Base-by-base conservation (phyloP, 306 rosid genomes). In the Sesbania bispinosa region DNA sequence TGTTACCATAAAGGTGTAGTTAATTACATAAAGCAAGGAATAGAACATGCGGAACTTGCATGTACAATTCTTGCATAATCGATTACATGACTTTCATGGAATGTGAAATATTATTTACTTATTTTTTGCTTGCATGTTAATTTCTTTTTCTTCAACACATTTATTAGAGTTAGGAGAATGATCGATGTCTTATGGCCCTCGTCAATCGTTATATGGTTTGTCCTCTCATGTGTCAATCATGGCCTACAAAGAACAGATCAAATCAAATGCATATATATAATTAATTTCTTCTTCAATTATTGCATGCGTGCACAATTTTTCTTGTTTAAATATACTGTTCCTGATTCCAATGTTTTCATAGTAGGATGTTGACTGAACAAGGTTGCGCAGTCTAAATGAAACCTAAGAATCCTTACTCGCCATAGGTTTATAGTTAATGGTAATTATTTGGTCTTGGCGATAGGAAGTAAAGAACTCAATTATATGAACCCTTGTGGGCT, bases 221-320 rank as follows among this genome's bases (percentile, higher is more conserved):
- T 48, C 61, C 46, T 30, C 13, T 35, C 62, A 10, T 6, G 21
- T 53, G 64, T 69, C 53, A 52, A 54, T 21, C 62, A 48, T 20
- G 47, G n/a, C n/a, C 6, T 21, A 35, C 33, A 62, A 52, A 7
- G 32, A 39, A 52, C 62, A 52, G n/a, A n/a, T n/a, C n/a, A 35
- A 15, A 68, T 68, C 63, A 36, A 27, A 65, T 64, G 39, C 1
- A 0, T 19, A 27, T 45, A 62, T 23, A n/a, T n/a, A n/a, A n/a
- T n/a, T n/a, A n/a, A n/a, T n/a, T n/a, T 45, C 24, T 43, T 29
- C 57, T 27, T 65, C 58, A 45, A 65, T 64, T 45, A 65, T 65
- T 45, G 55, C n/a, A n/a, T 33, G 8, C 1, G 10, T 10, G 26
- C 36, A 20, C 33, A 18, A 10, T n/a, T 27, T 13, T 51, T 36